phyloP scores from a whole-genome alignment of 2,329 filamentous ascomycete species.

The Aspergillus sp. region DNA sequence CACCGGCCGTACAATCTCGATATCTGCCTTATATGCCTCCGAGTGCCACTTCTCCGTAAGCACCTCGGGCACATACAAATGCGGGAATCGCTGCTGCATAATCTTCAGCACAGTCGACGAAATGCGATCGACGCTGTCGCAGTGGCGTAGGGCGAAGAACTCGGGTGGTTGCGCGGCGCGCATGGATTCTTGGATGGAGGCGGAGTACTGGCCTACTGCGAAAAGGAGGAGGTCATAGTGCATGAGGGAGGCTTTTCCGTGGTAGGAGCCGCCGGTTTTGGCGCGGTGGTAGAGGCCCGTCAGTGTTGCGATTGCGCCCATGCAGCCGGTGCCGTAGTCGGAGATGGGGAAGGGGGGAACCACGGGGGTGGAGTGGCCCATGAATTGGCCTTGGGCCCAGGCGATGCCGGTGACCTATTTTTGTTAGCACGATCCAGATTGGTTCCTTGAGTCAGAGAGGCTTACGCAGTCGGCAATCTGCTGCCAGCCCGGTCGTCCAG shows the following conservation, averaged over 20 bases:
- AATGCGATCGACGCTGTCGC: constrained; percentile 60
- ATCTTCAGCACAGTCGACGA: constrained; percentile 52
- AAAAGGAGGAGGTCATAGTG: constrained; percentile 64
- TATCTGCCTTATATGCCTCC: constrained; percentile 37
- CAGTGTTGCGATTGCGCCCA: constrained; percentile 62
- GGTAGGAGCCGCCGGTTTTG: constrained; percentile 58
- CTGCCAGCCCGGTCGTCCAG: constrained; percentile 60
- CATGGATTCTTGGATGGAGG: constrained; percentile 47
- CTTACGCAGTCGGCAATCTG: constrained; percentile 63
- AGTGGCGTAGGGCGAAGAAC: constrained; percentile 53
- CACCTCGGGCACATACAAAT: constrained; percentile 47
- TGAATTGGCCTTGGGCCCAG: constrained; percentile 38
- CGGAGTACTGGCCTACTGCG: constrained; percentile 52
- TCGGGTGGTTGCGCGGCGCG: constrained; percentile 44
- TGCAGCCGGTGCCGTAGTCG: constrained; percentile 64
- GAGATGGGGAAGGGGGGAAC: constrained; percentile 48
- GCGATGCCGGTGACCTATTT: constrained; percentile 36
- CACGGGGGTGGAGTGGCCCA: constrained; percentile 32
- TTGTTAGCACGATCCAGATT: neutral
- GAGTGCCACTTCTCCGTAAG: constrained; percentile 46
- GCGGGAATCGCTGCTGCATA: constrained; percentile 48
- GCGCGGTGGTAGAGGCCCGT: constrained; percentile 58
- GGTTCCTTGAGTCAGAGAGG: neutral
- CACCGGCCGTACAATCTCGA: constrained; percentile 44
- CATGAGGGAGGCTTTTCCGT: constrained; percentile 57